Evolutionary conservation across 2,329 filamentous ascomycete genomes (phyloP).

Genomic region (Zasmidium angulare): DNA sequence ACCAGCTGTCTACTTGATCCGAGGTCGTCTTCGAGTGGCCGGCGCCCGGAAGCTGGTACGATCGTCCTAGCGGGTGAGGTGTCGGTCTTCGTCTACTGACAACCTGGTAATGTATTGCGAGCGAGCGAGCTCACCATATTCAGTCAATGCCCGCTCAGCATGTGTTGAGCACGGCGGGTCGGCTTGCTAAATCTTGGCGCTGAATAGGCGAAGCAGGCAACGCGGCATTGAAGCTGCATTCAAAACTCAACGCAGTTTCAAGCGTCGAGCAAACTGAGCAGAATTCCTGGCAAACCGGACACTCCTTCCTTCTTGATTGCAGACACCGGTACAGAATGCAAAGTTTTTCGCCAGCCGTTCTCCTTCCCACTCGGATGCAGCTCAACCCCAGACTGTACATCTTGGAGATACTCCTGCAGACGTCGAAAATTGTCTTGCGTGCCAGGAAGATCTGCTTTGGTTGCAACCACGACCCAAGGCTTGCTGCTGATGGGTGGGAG

Average conservation of each 20-base stretch:
- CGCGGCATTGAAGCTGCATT: not conserved
- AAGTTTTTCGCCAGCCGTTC: constrained; percentile 59
- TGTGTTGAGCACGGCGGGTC: not conserved
- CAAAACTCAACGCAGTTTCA: constrained; percentile 4
- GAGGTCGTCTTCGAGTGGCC: no score
- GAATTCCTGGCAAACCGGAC: constrained; percentile 70
- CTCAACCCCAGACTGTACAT: constrained; percentile 61
- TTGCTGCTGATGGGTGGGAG: constrained; percentile 82
- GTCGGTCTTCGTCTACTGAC: no score
- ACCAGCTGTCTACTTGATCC: no score
- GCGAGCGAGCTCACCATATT: no score
- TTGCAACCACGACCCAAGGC: constrained; percentile 94
- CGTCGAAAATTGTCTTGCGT: constrained; percentile 75
- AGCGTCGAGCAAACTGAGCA: constrained; percentile 63
- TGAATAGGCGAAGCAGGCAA: not conserved
- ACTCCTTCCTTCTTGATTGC: constrained; percentile 86
- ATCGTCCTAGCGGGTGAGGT: no score
- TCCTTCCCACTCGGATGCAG: constrained; percentile 70
- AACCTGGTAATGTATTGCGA: no score
- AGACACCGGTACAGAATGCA: constrained; percentile 77
- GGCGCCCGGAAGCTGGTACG: no score
- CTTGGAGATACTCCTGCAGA: constrained; percentile 69
- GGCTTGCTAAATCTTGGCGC: not conserved
- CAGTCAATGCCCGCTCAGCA: no score
- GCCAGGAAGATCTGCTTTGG: constrained; percentile 79